A percentile compares a stretch with the other conserved stretches of the same genome.
These are phyloP conservation scores for Dalbergia oliveri DNA, from an alignment of 306 rosid genomes.

Conservation along the genomic window DNA sequence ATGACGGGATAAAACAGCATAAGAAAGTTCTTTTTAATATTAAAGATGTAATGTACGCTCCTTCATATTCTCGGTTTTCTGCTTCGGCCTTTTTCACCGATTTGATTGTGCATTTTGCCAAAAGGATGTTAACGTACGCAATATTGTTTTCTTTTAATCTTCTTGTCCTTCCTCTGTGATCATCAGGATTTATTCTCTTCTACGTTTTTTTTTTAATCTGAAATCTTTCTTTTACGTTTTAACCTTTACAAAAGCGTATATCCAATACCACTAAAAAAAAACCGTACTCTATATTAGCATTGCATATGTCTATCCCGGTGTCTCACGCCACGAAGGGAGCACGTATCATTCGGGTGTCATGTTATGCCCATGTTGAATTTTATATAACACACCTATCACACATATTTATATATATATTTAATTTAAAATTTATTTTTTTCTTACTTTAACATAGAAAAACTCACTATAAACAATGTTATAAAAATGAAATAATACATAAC, in stretches of 20 bases:
- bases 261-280: not conserved
- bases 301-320: too few species aligned
- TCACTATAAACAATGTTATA: too few species aligned
- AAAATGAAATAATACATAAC: too few species aligned
- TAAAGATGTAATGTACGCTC: not conserved
- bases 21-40: not conserved
- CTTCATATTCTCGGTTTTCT: constrained; percentile 4
- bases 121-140: not conserved
- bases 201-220: not conserved
- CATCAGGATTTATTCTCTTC: not conserved
- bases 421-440: too few species aligned
- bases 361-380: too few species aligned
- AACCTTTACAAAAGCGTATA: not conserved
- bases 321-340: too few species aligned
- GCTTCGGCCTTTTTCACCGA: constrained; percentile 1
- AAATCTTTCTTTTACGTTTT: too few species aligned
- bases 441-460: too few species aligned
- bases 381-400: too few species aligned
- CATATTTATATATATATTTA: too few species aligned
- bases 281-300: too few species aligned
- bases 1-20: constrained; percentile 19
- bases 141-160: not conserved
- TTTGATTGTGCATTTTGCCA: not conserved
- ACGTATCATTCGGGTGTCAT: too few species aligned
- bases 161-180: not conserved